Base-by-base conservation (phyloP, 805 yeast species). In the Metschnikowia cerradonensis region DNA sequence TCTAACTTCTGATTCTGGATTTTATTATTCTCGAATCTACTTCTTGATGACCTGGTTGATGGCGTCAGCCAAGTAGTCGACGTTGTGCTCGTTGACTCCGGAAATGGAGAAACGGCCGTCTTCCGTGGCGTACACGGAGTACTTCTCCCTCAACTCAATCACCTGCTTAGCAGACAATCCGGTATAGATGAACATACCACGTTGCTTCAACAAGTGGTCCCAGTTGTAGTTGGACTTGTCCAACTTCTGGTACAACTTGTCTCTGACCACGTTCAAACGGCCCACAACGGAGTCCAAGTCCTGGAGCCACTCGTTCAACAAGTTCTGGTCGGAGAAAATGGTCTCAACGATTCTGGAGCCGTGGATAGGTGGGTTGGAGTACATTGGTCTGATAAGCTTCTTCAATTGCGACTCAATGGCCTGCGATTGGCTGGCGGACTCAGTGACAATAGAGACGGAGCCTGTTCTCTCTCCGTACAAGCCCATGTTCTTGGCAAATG, bases 111-210 rank as follows among this genome's bases (percentile, higher is more conserved):
- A 82, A 66, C 99, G 84, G 36, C 98, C 98, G 67, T 90, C 94
- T 55, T 82, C 78, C 30, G 97, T 90, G 60, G 94, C 81, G 68
- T 92, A 92, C 37, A 92, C 85, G 15, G 88, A 82, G 70, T 74
- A 84, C 67, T 88, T 83, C 47, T 79, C 75, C 66, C 87, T 85
- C 62, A 92, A 77, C 55, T 76, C 71, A 52, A 81, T 75, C 45
- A 89, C 92, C 71, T 90, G 96, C 45, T 79, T 82, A 41, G 81
- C 74, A 32, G 70, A 66, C 55, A 92, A 78, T 6, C 97, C 96
- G 34, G 97, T 91, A 76, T 80, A 92, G 62, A 92, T 88, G 72
- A 92, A 92, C 98, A 92, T 92, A 61, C 99, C 99, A 67, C 92
- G 86, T 71, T 92, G 98, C 64, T 84, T 79, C 50, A 87, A 75